phyloP scores from a whole-genome alignment of 768 basidiomycete genomes.

The Lactarius sanguifluus region DNA sequence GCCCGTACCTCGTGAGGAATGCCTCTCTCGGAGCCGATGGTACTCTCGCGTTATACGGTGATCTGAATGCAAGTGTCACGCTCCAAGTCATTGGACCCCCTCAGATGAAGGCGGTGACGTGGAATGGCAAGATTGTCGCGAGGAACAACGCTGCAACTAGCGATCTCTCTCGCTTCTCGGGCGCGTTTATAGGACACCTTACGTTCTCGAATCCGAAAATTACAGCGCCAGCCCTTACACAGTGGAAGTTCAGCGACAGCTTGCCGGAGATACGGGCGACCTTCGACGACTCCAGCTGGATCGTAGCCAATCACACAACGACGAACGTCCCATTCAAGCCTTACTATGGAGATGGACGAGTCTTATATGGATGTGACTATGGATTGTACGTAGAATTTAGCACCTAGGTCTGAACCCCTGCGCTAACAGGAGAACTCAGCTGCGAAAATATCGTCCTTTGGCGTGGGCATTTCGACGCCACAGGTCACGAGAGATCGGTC shows the following conservation, averaged over 20 bases:
- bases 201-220: slow-evolving; percentile 38
- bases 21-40: slow-evolving; percentile 36
- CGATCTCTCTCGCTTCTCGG: slow-evolving; percentile 36
- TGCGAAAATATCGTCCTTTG: slow-evolving; percentile 82
- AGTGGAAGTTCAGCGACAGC: slow-evolving; percentile 77
- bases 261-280: slow-evolving; percentile 61
- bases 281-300: slow-evolving; percentile 69
- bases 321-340: slow-evolving; percentile 74
- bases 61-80: slow-evolving; percentile 57
- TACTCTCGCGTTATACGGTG: slow-evolving; percentile 61
- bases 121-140: slow-evolving; percentile 61
- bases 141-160: slow-evolving; percentile 39
- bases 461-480: slow-evolving; percentile 75
- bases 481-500: slow-evolving; percentile 57
- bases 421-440: slow-evolving; percentile 40
- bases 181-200: slow-evolving; percentile 53
- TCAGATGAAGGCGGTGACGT: slow-evolving; percentile 53
- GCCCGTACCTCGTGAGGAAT: slow-evolving; percentile 49
- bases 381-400: slow-evolving; percentile 53
- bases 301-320: slow-evolving; percentile 62
- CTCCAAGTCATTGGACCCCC: slow-evolving; percentile 66
- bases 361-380: slow-evolving; percentile 88
- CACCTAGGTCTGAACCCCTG: background rate
- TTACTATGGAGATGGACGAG: slow-evolving; percentile 68
- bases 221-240: slow-evolving; percentile 48